phyloP scores from a whole-genome alignment of 2,329 filamentous ascomycete species.

The Curvularia hawaiiensis region DNA sequence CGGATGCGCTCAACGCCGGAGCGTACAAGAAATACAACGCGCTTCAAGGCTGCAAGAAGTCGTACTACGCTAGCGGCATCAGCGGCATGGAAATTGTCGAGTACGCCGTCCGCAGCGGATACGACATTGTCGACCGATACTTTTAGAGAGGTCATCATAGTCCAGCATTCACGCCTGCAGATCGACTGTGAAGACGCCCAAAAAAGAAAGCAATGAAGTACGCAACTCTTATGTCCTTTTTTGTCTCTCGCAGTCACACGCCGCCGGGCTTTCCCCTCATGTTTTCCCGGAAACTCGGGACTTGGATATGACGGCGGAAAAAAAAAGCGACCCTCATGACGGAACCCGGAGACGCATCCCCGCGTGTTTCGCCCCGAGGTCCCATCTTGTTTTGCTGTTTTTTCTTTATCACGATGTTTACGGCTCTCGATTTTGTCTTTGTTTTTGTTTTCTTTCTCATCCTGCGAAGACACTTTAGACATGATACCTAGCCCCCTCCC shows the following conservation, averaged over 20 bases:
- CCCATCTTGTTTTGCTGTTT: background rate
- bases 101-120: conserved; percentile 44
- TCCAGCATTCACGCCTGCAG: background rate
- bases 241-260: background rate
- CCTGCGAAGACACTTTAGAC: background rate
- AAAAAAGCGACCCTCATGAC: background rate
- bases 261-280: background rate
- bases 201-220: background rate
- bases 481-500: background rate
- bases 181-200: background rate
- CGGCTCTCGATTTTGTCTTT: background rate
- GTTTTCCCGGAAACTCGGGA: background rate
- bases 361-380: background rate
- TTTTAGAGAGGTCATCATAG: conserved; percentile 15
- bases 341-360: background rate
- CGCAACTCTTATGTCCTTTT: background rate
- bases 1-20: conserved; percentile 31
- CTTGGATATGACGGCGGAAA: background rate
- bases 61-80: conserved; percentile 45
- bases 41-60: conserved; percentile 46
- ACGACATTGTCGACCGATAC: conserved; percentile 43
- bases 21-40: conserved; percentile 40
- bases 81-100: conserved; percentile 48
- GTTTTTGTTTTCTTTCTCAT: background rate
- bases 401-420: background rate